A percentile compares a stretch with the other conserved stretches of the same genome.
These are phyloP conservation scores for Gymnopus androsaceus DNA, from an alignment of 1,284 basidiomycete genomes.

Conservation along the genomic window DNA sequence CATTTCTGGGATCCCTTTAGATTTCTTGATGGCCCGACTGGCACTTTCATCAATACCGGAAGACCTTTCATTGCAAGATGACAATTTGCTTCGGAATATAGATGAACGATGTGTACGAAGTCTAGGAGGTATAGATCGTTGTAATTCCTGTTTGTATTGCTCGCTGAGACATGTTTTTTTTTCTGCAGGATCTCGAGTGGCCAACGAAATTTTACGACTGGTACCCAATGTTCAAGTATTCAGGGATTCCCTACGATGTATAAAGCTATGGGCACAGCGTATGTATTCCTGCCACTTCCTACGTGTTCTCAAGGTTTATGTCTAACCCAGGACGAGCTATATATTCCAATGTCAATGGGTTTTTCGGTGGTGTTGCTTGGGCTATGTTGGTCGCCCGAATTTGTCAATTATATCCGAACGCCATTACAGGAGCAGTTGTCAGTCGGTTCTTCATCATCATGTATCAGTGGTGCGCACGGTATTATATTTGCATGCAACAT, in stretches of 20 bases:
- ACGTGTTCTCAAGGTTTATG: slow-evolving; percentile 5
- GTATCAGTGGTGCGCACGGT: slow-evolving; percentile 81
- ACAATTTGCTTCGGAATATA: slow-evolving; percentile 88
- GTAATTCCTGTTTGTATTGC: neutral
- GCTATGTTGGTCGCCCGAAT: slow-evolving; percentile 97
- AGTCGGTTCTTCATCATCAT: slow-evolving; percentile 97
- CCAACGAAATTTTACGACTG: slow-evolving; percentile 93
- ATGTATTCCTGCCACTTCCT: slow-evolving; percentile 34
- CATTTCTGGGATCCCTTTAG: slow-evolving; percentile 91
- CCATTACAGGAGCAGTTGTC: slow-evolving; percentile 92
- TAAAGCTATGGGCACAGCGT: slow-evolving; percentile 98
- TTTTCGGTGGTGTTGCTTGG: slow-evolving; percentile 98
- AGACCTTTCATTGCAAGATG: slow-evolving; percentile 86
- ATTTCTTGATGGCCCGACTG: slow-evolving; percentile 91
- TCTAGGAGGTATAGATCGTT: slow-evolving; percentile 72
- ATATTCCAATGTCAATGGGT: slow-evolving; percentile 98
- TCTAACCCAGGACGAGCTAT: slow-evolving; percentile 81
- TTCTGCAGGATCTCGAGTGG: slow-evolving; percentile 85
- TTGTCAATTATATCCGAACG: slow-evolving; percentile 97
- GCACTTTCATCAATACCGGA: slow-evolving; percentile 88
- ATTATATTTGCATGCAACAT: neutral
- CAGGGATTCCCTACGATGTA: slow-evolving; percentile 91
- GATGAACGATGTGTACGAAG: slow-evolving; percentile 95
- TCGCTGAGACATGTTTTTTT: slow-evolving; percentile 17
- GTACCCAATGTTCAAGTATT: slow-evolving; percentile 96